phyloP scores from a whole-genome alignment of 2,329 filamentous ascomycete species.

The Beauveria pseudobassiana region DNA sequence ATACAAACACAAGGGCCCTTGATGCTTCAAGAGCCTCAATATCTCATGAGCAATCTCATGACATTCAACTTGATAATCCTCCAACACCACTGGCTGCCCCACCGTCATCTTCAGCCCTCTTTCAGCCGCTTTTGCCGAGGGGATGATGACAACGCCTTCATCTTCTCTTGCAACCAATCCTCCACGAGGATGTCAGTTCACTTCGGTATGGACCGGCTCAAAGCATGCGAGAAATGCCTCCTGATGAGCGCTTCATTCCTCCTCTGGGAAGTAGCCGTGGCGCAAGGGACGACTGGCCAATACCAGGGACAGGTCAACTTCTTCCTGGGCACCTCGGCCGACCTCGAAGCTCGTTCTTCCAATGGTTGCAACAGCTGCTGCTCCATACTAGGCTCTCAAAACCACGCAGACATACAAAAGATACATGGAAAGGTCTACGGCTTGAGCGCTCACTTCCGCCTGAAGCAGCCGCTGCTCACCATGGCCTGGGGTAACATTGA shows the following conservation, averaged over 20 bases:
- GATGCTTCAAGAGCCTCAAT: neutral
- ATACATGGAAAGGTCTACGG: neutral
- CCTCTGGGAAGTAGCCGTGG: neutral
- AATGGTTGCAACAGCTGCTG: conserved; percentile 1
- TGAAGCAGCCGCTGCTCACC: conserved; percentile 1
- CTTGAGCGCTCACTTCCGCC: conserved; percentile 4
- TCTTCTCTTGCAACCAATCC: no score
- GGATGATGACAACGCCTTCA: neutral
- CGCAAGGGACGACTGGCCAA: neutral
- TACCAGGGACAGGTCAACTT: conserved; percentile 2
- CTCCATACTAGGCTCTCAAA: neutral
- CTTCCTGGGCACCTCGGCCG: conserved; percentile 1
- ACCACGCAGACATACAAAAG: neutral
- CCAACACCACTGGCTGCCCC: neutral
- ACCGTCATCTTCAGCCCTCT: neutral
- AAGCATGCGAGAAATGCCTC: neutral
- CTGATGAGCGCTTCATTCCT: neutral
- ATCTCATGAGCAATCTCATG: no score
- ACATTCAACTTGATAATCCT: neutral
- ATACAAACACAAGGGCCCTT: neutral
- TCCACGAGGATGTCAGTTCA: no score
- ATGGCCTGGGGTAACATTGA: conserved; percentile 2
- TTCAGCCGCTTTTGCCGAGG: neutral
- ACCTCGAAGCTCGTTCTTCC: neutral
- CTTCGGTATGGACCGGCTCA: neutral